These are phyloP conservation scores for Prunus persica DNA, from an alignment of 306 rosid species.

Conservation along the genomic window DNA sequence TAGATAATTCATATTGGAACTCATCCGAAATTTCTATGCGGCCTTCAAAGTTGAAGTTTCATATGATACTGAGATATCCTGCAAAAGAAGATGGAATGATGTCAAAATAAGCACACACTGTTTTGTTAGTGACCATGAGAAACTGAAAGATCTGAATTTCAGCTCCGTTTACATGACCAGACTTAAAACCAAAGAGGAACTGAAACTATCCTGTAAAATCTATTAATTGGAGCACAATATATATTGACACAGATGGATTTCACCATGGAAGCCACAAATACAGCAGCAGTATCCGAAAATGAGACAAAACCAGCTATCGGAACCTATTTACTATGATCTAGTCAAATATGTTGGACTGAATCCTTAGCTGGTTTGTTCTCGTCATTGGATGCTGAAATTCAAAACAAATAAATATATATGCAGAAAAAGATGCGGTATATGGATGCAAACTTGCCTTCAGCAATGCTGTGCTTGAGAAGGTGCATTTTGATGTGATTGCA, in stretches of 20 bases:
- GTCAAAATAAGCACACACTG: conserved; percentile 3
- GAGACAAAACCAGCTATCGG: neutral
- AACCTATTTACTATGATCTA: neutral
- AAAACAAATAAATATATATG: neutral
- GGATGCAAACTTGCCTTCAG: conserved; percentile 61
- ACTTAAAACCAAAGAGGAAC: neutral
- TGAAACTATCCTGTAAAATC: neutral
- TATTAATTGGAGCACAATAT: neutral
- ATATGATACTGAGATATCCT: conserved; percentile 67
- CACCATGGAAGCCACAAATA: neutral
- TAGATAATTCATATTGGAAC: neutral
- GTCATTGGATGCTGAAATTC: neutral
- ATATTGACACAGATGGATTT: neutral
- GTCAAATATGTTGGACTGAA: neutral
- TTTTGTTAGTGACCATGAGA: neutral
- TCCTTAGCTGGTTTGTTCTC: neutral
- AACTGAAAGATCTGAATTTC: neutral
- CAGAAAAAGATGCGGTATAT: neutral
- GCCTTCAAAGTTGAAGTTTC: conserved; percentile 44
- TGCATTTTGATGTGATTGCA: conserved; percentile 75
- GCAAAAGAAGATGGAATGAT: conserved; percentile 21
- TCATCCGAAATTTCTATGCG: conserved; percentile 15
- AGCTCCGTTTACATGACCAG: neutral
- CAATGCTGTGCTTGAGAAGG: conserved; percentile 56
- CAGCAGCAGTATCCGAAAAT: neutral